Evolutionary conservation across 148 eudicot genomes (phyloP).

Genomic region (Amaranthus cruentus): DNA sequence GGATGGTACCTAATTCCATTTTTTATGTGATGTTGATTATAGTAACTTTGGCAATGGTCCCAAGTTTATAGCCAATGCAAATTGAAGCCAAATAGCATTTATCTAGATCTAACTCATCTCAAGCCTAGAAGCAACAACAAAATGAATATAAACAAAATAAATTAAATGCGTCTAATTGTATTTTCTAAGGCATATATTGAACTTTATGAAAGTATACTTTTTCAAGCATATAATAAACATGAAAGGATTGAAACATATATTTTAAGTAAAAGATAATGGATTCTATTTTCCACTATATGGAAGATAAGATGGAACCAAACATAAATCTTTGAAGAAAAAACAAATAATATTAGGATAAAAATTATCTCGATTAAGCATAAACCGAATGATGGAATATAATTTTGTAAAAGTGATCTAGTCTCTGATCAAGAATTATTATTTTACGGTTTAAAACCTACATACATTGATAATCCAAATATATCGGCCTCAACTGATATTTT

Average conservation of each 20-base stretch:
- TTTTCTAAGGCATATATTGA: background rate
- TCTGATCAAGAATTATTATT: background rate
- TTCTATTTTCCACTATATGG: background rate
- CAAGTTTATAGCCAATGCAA: background rate
- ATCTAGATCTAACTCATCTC: background rate
- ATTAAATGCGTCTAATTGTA: background rate
- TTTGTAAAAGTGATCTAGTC: background rate
- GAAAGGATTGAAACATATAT: background rate
- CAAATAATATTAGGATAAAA: background rate
- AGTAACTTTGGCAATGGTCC: background rate
- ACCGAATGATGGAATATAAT: background rate
- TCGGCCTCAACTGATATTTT: too few relatives aligned
- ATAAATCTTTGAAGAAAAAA: background rate
- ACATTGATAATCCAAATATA: too few relatives aligned
- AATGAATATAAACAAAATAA: background rate
- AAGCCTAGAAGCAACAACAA: background rate
- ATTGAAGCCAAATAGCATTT: background rate
- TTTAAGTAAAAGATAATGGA: background rate
- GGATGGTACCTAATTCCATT: background rate
- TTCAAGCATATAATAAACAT: background rate
- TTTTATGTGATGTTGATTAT: background rate
- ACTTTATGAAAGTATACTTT: slow-evolving; percentile 6
- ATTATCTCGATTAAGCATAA: background rate
- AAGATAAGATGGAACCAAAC: slow-evolving; percentile 1
- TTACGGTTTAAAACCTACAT: too few relatives aligned